phyloP scores from a whole-genome alignment of 2,329 filamentous ascomycete genomes.

The Xylaria sp. region DNA sequence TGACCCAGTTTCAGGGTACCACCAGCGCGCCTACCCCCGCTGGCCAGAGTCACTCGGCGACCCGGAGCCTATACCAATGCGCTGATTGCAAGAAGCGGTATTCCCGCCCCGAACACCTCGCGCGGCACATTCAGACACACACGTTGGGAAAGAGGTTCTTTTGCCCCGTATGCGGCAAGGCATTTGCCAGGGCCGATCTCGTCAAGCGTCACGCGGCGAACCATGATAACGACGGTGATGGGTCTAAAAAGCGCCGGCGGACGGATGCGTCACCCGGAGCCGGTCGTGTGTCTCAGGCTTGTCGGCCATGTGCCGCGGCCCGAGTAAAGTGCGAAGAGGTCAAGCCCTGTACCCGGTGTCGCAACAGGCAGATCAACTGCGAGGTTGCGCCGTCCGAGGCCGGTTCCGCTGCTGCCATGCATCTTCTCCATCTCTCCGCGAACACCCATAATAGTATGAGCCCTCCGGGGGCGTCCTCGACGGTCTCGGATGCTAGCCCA shows the following conservation, averaged over 20 bases:
- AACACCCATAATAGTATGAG: constrained; percentile 35
- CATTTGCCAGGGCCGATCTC: constrained; percentile 57
- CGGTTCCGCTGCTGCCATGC: constrained; percentile 45
- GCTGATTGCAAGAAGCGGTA: constrained; percentile 55
- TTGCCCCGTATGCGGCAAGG: constrained; percentile 52
- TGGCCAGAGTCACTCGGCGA: constrained; percentile 26
- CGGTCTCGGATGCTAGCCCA: constrained; percentile 6
- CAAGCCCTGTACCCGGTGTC: constrained; percentile 57
- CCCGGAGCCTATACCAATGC: constrained; percentile 50
- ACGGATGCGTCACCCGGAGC: constrained; percentile 48
- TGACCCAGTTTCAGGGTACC: background rate
- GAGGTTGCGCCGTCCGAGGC: constrained; percentile 43
- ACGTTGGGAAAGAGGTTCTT: constrained; percentile 32
- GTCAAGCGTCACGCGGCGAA: constrained; percentile 56
- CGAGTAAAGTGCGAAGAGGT: constrained; percentile 59
- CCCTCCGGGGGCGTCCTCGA: constrained; percentile 12
- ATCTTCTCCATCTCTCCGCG: constrained; percentile 47
- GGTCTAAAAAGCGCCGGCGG: constrained; percentile 51
- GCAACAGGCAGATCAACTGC: constrained; percentile 50
- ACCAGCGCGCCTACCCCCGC: constrained; percentile 6
- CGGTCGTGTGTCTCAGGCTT: constrained; percentile 56
- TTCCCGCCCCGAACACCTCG: constrained; percentile 57
- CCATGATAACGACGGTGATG: constrained; percentile 50
- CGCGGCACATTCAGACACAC: constrained; percentile 38
- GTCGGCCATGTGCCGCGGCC: constrained; percentile 53